Conservation (phyloP, 768 basidiomycete species). For the Rhizopogon rudus region DNA sequence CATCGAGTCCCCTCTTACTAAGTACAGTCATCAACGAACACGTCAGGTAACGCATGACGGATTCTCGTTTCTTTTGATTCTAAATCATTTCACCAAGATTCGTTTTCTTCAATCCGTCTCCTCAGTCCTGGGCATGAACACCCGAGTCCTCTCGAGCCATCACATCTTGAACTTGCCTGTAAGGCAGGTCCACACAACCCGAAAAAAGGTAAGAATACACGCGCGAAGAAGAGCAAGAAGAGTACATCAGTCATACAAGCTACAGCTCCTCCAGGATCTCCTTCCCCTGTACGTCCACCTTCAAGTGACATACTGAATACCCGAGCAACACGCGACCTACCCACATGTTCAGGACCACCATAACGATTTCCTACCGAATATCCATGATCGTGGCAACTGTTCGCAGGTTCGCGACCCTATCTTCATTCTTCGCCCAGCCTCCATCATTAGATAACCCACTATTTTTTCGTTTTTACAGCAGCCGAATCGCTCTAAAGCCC, state of each 20-base stretch:
- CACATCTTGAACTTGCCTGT: no score
- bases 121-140: no score
- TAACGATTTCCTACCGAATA: conserved; percentile 43
- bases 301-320: conserved; percentile 1
- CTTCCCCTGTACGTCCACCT: conserved; percentile 1
- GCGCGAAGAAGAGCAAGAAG: conserved; percentile 29
- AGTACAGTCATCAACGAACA: no score
- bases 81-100: no score
- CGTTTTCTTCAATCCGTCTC: no score
- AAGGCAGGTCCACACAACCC: conserved; percentile 39
- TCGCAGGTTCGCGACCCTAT: conserved; percentile 65
- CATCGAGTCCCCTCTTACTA: no score
- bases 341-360: background rate
- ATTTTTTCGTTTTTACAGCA: conserved; percentile 19
- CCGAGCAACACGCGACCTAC: background rate
- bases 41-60: no score
- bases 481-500: no score
- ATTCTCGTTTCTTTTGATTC: no score
- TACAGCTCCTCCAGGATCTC: background rate
- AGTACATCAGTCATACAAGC: background rate
- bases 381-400: conserved; percentile 76
- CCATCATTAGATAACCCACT: conserved; percentile 59
- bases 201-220: conserved; percentile 39
- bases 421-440: conserved; percentile 62
- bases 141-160: no score